A percentile compares a stretch with the other conserved stretches of the same genome.
These are phyloP conservation scores for Sclerotinia minor DNA, from an alignment of 2,329 filamentous ascomycete genomes.

Conservation along the genomic window DNA sequence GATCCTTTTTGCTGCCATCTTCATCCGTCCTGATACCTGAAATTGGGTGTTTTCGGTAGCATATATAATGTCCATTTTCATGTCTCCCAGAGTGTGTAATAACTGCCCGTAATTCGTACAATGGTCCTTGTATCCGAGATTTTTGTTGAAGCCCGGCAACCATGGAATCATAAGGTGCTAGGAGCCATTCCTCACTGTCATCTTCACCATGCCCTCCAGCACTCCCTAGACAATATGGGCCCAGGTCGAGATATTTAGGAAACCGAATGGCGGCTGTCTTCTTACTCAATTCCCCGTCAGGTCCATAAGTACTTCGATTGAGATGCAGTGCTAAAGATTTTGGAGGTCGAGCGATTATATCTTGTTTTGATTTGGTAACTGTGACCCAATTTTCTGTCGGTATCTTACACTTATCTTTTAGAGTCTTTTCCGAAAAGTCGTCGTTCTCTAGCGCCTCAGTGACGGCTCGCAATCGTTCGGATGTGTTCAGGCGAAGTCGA, in stretches of 20 bases:
- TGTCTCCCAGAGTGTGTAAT: conserved; percentile 89
- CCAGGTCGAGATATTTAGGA: conserved; percentile 71
- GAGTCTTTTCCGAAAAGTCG: conserved; percentile 71
- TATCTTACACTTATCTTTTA: conserved; percentile 65
- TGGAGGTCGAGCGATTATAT: conserved; percentile 79
- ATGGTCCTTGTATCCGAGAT: conserved; percentile 55
- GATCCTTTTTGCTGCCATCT: conserved; percentile 40
- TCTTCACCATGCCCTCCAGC: conserved; percentile 37
- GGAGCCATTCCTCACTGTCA: conserved; percentile 66
- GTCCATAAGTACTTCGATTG: conserved; percentile 87
- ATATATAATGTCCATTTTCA: conserved; percentile 95
- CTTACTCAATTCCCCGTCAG: conserved; percentile 76
- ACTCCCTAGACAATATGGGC: conserved; percentile 80
- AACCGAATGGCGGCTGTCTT: conserved; percentile 80
- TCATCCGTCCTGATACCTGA: conserved; percentile 35
- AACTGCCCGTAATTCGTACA: conserved; percentile 79
- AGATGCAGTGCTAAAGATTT: conserved; percentile 81
- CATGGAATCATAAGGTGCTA: conserved; percentile 71
- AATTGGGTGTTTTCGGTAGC: conserved; percentile 71
- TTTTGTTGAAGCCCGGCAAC: conserved; percentile 56
- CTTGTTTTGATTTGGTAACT: conserved; percentile 86
- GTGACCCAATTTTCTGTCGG: conserved; percentile 66
- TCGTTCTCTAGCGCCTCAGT: conserved; percentile 73
- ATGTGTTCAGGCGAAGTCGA: conserved; percentile 41
- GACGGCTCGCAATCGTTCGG: conserved; percentile 63